Conservation (phyloP, 768 basidiomycete species). For the Pholiota microspora region DNA sequence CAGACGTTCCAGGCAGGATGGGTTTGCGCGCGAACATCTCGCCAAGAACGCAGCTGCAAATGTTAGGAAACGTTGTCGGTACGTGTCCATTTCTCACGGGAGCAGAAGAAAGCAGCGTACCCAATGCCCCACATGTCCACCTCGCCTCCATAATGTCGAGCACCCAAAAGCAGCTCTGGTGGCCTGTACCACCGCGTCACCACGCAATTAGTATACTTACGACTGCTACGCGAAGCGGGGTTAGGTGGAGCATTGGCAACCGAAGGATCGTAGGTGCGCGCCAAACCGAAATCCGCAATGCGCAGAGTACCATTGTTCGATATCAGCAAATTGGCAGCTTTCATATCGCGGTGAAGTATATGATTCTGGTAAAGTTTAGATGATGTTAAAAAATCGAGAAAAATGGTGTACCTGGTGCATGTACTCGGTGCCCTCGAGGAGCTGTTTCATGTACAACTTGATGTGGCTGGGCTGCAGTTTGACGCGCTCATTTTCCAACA, state of each 20-base stretch:
- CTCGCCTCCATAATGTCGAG: constrained; percentile 86
- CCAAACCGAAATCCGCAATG: constrained; percentile 96
- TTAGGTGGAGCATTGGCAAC: constrained; percentile 26
- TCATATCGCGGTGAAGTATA: constrained; percentile 98
- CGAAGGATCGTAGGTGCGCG: constrained; percentile 69
- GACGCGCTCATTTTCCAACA: constrained; percentile 89
- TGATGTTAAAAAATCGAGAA: constrained; percentile 1
- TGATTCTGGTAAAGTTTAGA: constrained; percentile 62
- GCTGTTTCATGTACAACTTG: constrained; percentile 94
- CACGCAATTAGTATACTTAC: constrained; percentile 93
- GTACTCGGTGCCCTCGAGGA: constrained; percentile 94
- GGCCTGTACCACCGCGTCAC: constrained; percentile 95
- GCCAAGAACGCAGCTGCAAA: constrained; percentile 82
- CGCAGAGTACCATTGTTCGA: constrained; percentile 80
- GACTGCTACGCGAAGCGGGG: constrained; percentile 34
- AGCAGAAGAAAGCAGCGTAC: constrained; percentile 38
- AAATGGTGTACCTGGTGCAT: constrained; percentile 85
- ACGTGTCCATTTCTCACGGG: no score
- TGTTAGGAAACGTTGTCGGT: no score
- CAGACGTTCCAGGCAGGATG: constrained; percentile 83
- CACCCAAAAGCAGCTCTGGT: constrained; percentile 88
- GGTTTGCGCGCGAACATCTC: constrained; percentile 92
- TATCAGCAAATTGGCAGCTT: constrained; percentile 95
- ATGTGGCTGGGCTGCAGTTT: constrained; percentile 81
- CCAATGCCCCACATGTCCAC: constrained; percentile 99